These are phyloP conservation scores for Wickerhamomyces sydowiorum DNA, from an alignment of 805 yeast genomes.

Conservation along the genomic window DNA sequence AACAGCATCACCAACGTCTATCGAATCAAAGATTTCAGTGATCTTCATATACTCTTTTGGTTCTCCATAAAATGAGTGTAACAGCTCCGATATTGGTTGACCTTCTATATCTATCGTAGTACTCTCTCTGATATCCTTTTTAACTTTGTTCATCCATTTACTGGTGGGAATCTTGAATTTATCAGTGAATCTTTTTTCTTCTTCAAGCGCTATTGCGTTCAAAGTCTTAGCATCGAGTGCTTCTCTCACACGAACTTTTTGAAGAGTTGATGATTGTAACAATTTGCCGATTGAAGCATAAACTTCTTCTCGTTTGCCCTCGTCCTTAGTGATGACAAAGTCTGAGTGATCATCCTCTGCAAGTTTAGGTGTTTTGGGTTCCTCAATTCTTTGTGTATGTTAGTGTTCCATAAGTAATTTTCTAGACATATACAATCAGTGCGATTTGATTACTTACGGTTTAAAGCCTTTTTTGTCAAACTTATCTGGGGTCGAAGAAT, in stretches of 20 bases:
- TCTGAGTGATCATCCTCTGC: too few relatives aligned
- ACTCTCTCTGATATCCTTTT: neutral
- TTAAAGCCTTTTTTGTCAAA: too few relatives aligned
- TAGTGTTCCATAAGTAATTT: too few relatives aligned
- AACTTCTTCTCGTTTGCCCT: neutral
- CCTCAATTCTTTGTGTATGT: too few relatives aligned
- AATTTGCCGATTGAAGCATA: neutral
- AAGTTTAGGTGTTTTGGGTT: too few relatives aligned
- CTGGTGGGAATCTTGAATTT: neutral
- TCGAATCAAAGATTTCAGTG: conserved; percentile 12
- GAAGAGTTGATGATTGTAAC: neutral
- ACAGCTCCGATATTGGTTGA: neutral
- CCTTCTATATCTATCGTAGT: neutral
- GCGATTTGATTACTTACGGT: too few relatives aligned
- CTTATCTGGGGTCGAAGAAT: too few relatives aligned
- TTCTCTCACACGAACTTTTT: neutral
- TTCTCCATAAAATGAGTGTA: neutral
- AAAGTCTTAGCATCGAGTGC: neutral
- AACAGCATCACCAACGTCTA: conserved; percentile 56
- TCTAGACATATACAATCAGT: too few relatives aligned
- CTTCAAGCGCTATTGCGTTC: neutral
- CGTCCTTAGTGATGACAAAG: too few relatives aligned
- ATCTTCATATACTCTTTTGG: neutral
- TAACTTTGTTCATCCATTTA: neutral
- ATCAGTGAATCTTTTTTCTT: neutral